Percentiles rank a stretch among this genome's conserved stretches.
Conservation (phyloP, 805 yeast species). For the Pichia pseudocactophila region DNA sequence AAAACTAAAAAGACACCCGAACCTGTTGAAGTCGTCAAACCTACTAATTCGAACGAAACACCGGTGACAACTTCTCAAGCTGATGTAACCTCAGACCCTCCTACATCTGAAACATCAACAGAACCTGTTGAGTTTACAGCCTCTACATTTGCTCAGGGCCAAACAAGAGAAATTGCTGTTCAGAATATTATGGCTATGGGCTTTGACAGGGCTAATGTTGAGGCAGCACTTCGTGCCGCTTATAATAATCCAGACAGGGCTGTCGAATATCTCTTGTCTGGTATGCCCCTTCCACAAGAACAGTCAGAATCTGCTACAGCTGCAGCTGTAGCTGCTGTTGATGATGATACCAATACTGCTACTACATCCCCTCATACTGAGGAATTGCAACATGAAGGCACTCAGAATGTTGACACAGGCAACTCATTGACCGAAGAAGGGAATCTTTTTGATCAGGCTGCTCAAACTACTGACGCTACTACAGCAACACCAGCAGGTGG, state of each 20-base stretch:
- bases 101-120: conserved; percentile 15
- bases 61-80: conserved; percentile 16
- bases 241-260: conserved; percentile 97
- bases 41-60: background rate
- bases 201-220: conserved; percentile 78
- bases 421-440: conserved; percentile 15
- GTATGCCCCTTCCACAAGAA: conserved; percentile 35
- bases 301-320: conserved; percentile 14
- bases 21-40: conserved; percentile 16
- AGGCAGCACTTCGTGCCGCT: conserved; percentile 87
- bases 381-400: conserved; percentile 14
- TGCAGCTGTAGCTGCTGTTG: conserved; percentile 14
- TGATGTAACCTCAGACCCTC: conserved; percentile 17
- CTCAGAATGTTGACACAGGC: conserved; percentile 16
- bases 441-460: conserved; percentile 49
- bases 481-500: conserved; percentile 24
- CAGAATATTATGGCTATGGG: conserved; percentile 93
- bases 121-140: conserved; percentile 23
- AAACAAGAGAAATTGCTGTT: conserved; percentile 69
- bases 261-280: conserved; percentile 86
- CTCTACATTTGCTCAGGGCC: conserved; percentile 68
- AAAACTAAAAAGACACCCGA: conserved; percentile 35
- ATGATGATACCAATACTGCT: conserved; percentile 25
- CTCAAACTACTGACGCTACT: conserved; percentile 27
- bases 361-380: conserved; percentile 25